Evolutionary conservation across 31 red algal species (phyloP), one percentile per base, ranked within the genome.

Genomic region (Endocladia muricata): DNA sequence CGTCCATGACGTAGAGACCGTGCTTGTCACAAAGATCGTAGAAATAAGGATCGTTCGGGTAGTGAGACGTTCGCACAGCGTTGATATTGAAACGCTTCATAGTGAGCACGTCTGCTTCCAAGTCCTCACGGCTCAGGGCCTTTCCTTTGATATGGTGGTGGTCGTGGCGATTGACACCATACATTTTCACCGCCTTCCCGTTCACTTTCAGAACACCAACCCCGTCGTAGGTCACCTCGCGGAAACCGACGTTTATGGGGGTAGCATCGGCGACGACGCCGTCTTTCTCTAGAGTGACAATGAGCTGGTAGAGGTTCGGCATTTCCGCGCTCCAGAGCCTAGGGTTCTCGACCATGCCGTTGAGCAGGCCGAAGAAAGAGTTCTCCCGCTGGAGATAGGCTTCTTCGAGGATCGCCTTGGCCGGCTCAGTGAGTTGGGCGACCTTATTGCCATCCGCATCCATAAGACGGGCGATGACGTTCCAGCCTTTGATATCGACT

Each of bases 51-150:
- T 75, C 68, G 34, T 79, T 79, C 32, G 76, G 76, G 66, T 79
- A 79, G 37, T 79, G 76, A 39, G 33, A 15, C 8, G 6, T 68
- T 34, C 76, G 76, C 8, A 79, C 76, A 41, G 76, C 76, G 37
- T 79, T 79, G 56, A 79, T 73, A 65, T 79, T 79, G 29, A 21
- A n/a, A 13, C 29, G 76, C 66, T 79, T 79, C 76, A 79, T 79
- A 7, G 19, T 9, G 13, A 9, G 19, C 9, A 79, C 7, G 15
- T 79, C 76, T 6, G 8, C 66, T 7, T 7, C 22, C 49, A 79
- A 26, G 28, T n/a, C n/a, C 17, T 76, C 76, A 7, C 21, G 8
- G 7, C 13, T 38, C 9, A 33, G 7, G 29, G 49, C 66, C 7
- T 79, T 9, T 26, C 76, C 76, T 6, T 11, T 79, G 39, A 7